A percentile compares a stretch with the other conserved stretches of the same genome.
Conservation (phyloP, 257 asterid species). For the Ballota nigra region DNA sequence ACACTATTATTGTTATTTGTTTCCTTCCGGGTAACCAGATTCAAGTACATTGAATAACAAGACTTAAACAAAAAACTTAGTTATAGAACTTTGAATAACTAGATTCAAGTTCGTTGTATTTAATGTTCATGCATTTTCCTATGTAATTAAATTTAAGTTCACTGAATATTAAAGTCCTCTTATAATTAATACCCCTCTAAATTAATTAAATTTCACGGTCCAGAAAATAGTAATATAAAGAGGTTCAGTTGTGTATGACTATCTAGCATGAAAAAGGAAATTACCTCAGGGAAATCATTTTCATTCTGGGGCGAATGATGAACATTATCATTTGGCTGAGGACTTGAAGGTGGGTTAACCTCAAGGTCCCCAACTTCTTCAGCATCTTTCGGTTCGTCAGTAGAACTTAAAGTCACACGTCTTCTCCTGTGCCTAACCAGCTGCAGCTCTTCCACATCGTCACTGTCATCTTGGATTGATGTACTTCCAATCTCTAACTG, state of each 20-base stretch:
- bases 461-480: conserved; percentile 67
- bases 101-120: too few species aligned
- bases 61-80: too few species aligned
- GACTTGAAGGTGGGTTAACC: conserved; percentile 68
- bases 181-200: too few species aligned
- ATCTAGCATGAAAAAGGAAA: neutral
- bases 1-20: too few species aligned
- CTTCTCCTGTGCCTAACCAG: conserved; percentile 80
- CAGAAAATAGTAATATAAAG: too few species aligned
- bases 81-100: too few species aligned
- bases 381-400: conserved; percentile 35
- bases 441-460: conserved; percentile 72
- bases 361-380: conserved; percentile 43
- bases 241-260: neutral
- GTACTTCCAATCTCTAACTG: conserved; percentile 70
- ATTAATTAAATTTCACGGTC: too few species aligned
- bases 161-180: too few species aligned
- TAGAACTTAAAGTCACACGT: conserved; percentile 48
- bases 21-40: too few species aligned
- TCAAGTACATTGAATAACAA: too few species aligned
- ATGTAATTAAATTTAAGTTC: too few species aligned
- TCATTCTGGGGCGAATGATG: conserved; percentile 38
- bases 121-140: too few species aligned
- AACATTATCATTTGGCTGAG: conserved; percentile 39
- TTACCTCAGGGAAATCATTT: conserved; percentile 71